phyloP scores from a whole-genome alignment of 2,329 filamentous ascomycete species.

The Claviceps maximensis region DNA sequence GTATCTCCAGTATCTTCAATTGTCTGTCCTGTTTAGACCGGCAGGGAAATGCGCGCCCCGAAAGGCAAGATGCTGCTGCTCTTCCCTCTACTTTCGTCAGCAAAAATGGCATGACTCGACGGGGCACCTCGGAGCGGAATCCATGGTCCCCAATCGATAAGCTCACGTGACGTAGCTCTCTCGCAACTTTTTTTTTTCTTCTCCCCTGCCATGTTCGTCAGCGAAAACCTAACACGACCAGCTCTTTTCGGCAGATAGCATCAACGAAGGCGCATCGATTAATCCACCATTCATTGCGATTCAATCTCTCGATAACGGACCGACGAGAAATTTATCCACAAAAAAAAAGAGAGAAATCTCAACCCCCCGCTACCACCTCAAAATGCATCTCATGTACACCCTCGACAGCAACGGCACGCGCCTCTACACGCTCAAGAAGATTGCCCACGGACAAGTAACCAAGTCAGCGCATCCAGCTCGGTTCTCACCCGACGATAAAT shows the following conservation, averaged over 20 bases:
- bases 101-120: no score
- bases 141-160: constrained; percentile 3
- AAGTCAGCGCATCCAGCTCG: constrained; percentile 92
- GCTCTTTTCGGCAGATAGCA: neutral
- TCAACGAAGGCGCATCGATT: neutral
- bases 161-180: constrained; percentile 11
- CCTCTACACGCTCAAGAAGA: constrained; percentile 90
- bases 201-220: no score
- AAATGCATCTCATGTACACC: constrained; percentile 66
- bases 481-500: constrained; percentile 98
- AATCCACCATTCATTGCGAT: no score
- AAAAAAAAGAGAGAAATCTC: neutral
- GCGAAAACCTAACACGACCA: no score
- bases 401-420: constrained; percentile 72
- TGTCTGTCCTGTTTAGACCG: no score
- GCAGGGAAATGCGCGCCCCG: no score
- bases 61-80: no score
- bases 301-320: no score
- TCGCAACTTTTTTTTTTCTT: neutral
- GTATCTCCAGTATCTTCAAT: no score
- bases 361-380: neutral
- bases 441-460: constrained; percentile 69
- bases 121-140: no score
- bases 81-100: no score
- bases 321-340: no score